Conservation (phyloP, 495 filamentous ascomycete genomes). For the Amphirosellinia nigrospora region DNA sequence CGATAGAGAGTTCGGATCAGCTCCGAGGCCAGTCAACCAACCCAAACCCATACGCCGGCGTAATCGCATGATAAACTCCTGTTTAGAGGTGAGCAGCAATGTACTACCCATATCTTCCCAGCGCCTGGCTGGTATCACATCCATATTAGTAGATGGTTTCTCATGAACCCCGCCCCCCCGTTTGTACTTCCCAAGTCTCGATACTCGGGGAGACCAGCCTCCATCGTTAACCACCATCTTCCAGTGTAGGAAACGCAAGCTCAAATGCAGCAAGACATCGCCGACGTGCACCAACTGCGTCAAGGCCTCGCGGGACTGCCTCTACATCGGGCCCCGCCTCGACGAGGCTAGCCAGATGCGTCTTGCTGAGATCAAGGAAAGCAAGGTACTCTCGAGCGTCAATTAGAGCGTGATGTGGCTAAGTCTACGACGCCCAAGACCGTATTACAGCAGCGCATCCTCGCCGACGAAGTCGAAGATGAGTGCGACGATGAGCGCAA, state of each 20-base stretch:
- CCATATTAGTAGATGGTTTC: background rate
- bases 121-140: background rate
- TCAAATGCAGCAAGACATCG: conserved; percentile 77
- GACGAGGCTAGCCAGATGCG: conserved; percentile 66
- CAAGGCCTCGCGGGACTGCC: conserved; percentile 65
- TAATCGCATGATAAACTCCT: conserved; percentile 72
- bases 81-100: conserved; percentile 49
- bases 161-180: background rate
- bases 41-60: conserved; percentile 62
- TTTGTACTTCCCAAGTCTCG: background rate
- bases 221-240: background rate
- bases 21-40: conserved; percentile 32
- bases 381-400: conserved; percentile 66
- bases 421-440: conserved; percentile 40
- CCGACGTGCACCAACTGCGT: conserved; percentile 73
- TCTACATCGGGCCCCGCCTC: conserved; percentile 66
- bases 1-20: conserved; percentile 33
- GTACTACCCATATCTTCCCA: conserved; percentile 4
- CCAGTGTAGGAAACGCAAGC: conserved; percentile 76
- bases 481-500: conserved; percentile 56
- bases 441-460: conserved; percentile 40
- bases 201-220: background rate
- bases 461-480: conserved; percentile 55
- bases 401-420: conserved; percentile 62
- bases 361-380: conserved; percentile 74